These are phyloP conservation scores for Xylaria sp. DNA, from an alignment of 2,329 filamentous ascomycete genomes.

Conservation along the genomic window DNA sequence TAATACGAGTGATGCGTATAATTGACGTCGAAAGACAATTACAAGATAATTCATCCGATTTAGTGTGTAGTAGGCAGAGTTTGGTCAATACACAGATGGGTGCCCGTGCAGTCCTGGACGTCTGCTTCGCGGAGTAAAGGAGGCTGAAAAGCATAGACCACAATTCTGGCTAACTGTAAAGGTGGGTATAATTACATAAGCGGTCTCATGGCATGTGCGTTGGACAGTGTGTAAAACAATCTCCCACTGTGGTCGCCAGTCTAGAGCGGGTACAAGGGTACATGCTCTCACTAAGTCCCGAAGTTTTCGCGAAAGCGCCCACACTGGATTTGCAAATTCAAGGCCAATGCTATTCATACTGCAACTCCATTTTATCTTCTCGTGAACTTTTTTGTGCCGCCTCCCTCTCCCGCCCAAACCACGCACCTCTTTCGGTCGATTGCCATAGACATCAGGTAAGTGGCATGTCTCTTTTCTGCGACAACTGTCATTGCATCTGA, in stretches of 20 bases:
- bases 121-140: not conserved
- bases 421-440: slow-evolving; percentile 43
- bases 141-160: not conserved
- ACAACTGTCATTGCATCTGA: slow-evolving; percentile 4
- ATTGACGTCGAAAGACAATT: too few species aligned
- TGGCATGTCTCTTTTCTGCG: slow-evolving; percentile 18
- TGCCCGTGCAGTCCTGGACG: too few species aligned
- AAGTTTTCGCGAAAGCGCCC: slow-evolving; percentile 47
- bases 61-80: too few species aligned
- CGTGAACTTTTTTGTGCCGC: slow-evolving; percentile 43
- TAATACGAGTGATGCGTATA: too few species aligned
- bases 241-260: too few species aligned
- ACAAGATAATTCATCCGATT: too few species aligned
- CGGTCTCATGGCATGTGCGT: too few species aligned
- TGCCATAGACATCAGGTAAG: slow-evolving; percentile 49
- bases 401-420: slow-evolving; percentile 43
- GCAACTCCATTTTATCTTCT: slow-evolving; percentile 36
- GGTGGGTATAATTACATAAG: too few species aligned
- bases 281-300: slow-evolving; percentile 36
- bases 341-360: slow-evolving; percentile 17
- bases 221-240: too few species aligned
- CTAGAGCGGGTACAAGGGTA: slow-evolving; percentile 30
- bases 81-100: too few species aligned
- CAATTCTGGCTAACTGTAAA: too few species aligned
- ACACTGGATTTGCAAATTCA: slow-evolving; percentile 48